Evolutionary conservation across 2,329 filamentous ascomycete genomes (phyloP), one percentile per base, ranked within the genome.

Genomic region (Colletotrichum sp.): DNA sequence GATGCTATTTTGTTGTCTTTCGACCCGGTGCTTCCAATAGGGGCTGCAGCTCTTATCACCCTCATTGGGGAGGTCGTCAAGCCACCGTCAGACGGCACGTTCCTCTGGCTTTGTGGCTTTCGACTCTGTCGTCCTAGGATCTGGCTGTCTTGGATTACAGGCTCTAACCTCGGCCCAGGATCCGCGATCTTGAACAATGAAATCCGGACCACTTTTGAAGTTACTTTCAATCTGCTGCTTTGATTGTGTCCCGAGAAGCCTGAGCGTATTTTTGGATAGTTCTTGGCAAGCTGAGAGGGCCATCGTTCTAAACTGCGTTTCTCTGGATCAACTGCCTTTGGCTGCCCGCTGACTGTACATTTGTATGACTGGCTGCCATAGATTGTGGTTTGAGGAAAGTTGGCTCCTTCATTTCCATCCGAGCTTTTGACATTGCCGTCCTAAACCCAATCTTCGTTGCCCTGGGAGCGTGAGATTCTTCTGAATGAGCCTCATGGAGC

Each of bases 1-100:
- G 32, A 52, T 59, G 36, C 14, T 36, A 43, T 63, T 68, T n/a
- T 32, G 21, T 13, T n/a, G 21, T 66, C 48, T 30, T 18, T 63
- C 67, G 34, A 57, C 16, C 55, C 36, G 7, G 72, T 52, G 30
- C 63, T 64, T 63, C 63, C 43, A 43, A 59, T 75, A n/a, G 43
- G 30, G 64, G 13, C 3, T 64, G 64, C 64, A 75, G 69, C 28
- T 73, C 55, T 64, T 73, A 64, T 59, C 69, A 73, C 26, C 60
- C 57, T 30, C 57, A 18, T 71, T 28, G 18, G 18, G 34, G 26
- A 24, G 24, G 26, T 21, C 39, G 30, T 52, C 61, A 67, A 71
- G 60, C 68, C 68, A 71, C 68, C 36, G 61, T 60, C 24, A 71
- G 59, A 14, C 59, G 59, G 30, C 13, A 34, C 24, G 32, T 34